Base-by-base conservation (phyloP, 2,329 filamentous ascomycete genomes). In the Pseudogymnoascus sp. region DNA sequence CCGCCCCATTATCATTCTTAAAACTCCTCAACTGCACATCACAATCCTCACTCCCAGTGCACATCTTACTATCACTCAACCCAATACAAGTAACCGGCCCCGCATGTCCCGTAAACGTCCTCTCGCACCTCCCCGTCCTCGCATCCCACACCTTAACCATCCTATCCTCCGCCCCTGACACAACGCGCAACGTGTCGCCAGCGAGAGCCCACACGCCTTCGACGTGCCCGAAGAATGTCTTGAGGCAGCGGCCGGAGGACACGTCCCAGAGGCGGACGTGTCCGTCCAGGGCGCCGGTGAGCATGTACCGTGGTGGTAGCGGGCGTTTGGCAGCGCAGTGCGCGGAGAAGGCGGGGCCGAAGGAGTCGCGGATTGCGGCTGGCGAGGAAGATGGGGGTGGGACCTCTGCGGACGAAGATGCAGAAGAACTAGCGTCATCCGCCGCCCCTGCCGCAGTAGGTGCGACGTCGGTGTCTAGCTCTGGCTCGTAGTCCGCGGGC, bases 91-190 rank as follows among this genome's bases (percentile, higher is more conserved):
- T 97, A 2, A 97, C 92, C 0, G 94, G 92, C 0, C 91, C 93
- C 1, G 87, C 84, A 74, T 97, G 94, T 0, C 92, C 92, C 2
- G 90, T 92, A 71, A 96, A 93, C 2, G 92, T 97, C 58, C 92
- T 82, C 73, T 97, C 92, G 74, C 92, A 96, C 71, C 89, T 91
- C 29, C 94, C 94, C 1, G 89, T 92, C 62, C 92, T 80, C 13
- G 93, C 89, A 75, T 97, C 93, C 94, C 94, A 99, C 33, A 90
- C 86, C 78, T 97, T 97, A 69, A 96, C 89, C 85, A 93, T 95
- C 42, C 90, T 87, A 75, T 99, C 94, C 73, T 97, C 92, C 9
- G 90, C 89, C 0, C 92, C 93, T 15, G 88, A 91, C 12, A 97
- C 91, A 13, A 96, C 85, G 9, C 94, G 86, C 18, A 97, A 78